These are phyloP conservation scores for Panellus pusillus DNA, from an alignment of 768 basidiomycete genomes.

Conservation along the genomic window DNA sequence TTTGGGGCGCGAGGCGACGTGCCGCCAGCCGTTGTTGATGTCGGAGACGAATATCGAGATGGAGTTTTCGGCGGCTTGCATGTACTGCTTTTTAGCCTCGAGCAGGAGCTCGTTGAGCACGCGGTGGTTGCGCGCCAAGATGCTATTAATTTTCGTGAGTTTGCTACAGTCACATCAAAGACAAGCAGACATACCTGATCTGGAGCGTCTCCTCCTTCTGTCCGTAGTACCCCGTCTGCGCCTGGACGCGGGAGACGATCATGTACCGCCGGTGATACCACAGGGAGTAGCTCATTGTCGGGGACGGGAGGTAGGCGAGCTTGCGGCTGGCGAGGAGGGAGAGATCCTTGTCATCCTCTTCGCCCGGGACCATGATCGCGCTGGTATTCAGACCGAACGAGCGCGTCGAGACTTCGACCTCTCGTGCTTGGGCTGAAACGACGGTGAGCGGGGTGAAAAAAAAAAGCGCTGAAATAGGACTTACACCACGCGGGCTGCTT, in stretches of 20 bases:
- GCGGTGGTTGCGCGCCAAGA: constrained; percentile 40
- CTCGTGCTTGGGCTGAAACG: constrained; percentile 39
- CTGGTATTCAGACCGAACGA: constrained; percentile 26
- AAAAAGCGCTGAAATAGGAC: constrained; percentile 18
- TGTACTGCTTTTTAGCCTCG: constrained; percentile 41
- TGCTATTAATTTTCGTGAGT: constrained; percentile 29
- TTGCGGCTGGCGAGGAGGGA: constrained; percentile 23
- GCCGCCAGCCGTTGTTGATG: constrained; percentile 47
- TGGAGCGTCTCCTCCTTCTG: constrained; percentile 26
- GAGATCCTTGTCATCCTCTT: constrained; percentile 22
- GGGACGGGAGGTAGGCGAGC: constrained; percentile 33
- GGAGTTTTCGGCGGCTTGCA: constrained; percentile 38
- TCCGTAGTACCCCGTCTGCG: constrained; percentile 22
- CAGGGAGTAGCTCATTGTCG: constrained; percentile 29
- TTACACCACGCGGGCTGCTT: constrained; percentile 53
- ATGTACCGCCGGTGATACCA: constrained; percentile 39
- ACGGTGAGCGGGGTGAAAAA: not conserved
- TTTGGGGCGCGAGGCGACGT: constrained; percentile 51
- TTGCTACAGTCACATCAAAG: not conserved
- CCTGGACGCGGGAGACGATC: constrained; percentile 26
- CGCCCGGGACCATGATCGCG: constrained; percentile 27
- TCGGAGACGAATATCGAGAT: constrained; percentile 46
- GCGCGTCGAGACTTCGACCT: constrained; percentile 47
- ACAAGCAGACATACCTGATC: constrained; percentile 29
- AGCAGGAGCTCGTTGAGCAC: constrained; percentile 39